A percentile compares a stretch with the other conserved stretches of the same genome.
These are phyloP conservation scores for Suhomyces faveliae DNA, from an alignment of 805 yeast genomes.

Conservation along the genomic window DNA sequence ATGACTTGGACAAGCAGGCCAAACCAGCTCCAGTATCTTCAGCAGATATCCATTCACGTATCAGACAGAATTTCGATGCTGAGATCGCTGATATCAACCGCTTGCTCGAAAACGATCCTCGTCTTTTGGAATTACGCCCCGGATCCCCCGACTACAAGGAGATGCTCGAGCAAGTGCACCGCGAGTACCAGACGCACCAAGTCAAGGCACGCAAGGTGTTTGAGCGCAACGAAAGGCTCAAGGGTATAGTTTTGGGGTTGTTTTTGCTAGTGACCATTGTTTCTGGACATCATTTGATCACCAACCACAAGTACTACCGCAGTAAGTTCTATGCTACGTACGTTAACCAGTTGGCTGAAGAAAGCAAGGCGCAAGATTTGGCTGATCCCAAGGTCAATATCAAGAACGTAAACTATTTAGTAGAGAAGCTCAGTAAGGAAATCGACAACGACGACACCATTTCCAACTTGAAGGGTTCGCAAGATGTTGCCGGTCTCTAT, in stretches of 20 bases:
- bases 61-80: slow-evolving; percentile 11
- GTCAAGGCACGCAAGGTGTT: slow-evolving; percentile 27
- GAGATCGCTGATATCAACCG: slow-evolving; percentile 19
- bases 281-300: slow-evolving; percentile 40
- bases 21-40: slow-evolving; percentile 8
- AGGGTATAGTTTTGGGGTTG: slow-evolving; percentile 46
- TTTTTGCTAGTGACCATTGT: slow-evolving; percentile 37
- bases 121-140: slow-evolving; percentile 23
- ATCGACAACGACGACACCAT: slow-evolving; percentile 20
- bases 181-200: slow-evolving; percentile 25
- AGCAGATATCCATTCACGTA: slow-evolving; percentile 1
- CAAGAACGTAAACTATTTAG: slow-evolving; percentile 24
- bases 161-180: slow-evolving; percentile 25
- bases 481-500: slow-evolving; percentile 33
- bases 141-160: slow-evolving; percentile 40
- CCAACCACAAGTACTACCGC: slow-evolving; percentile 44
- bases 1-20: slow-evolving; percentile 16
- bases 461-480: slow-evolving; percentile 21
- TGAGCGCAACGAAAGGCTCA: slow-evolving; percentile 44
- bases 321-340: slow-evolving; percentile 30
- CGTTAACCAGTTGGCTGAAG: slow-evolving; percentile 36
- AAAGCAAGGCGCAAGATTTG: slow-evolving; percentile 32
- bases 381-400: slow-evolving; percentile 30
- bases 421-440: slow-evolving; percentile 24
- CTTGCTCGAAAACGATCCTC: slow-evolving; percentile 31